Base-by-base conservation (phyloP, 495 filamentous ascomycete genomes). In the Aspergillus leporis region DNA sequence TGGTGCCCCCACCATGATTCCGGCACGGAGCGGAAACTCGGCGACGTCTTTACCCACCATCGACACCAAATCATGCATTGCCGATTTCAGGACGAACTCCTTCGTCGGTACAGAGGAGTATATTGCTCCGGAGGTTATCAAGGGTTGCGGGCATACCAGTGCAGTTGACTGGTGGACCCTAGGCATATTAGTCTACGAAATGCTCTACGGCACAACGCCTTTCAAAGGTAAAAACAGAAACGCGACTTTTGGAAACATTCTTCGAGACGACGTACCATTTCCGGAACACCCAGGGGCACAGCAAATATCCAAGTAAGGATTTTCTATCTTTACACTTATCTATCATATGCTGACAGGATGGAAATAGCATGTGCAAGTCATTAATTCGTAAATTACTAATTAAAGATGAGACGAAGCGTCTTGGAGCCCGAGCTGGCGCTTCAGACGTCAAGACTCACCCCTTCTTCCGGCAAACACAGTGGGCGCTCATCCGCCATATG, bases 211-310 rank as follows among this genome's bases (percentile, higher is more conserved):
- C 21, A 98, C 93, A 3, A 98, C 94, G 1, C 94, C 94, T 0
- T 98, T 98, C 84, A 98, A 98, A 77, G 94, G 94, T 63, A 98
- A 98, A 85, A 98, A 96, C 74, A 86, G 94, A 34, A 98, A 98
- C 68, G 91, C 91, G 16, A 98, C 94, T 0, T 98, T 98, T 76
- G 94, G 92, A 30, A 98, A 98, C 67, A 98, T 98, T 61, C 78
- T 98, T 54, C 81, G 92, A 32, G 95, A 98, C 69, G 94, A 98
- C 62, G 93, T 96, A 51, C 85, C 87, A 23, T 98, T 98, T 76
- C 92, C 94, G 9, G 94, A 98, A 68, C 88, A 92, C 62, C 82
- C 87, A 21, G 90, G 91, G 18, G 80, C 85, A 30, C 92, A 93
- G 21, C 88, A 88, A 73, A 91, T 94, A 54, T 94, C 92, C 23